Evolutionary conservation across 768 basidiomycete genomes (phyloP), one percentile per base, ranked within the genome.

Genomic region (Amanita jacksonii): DNA sequence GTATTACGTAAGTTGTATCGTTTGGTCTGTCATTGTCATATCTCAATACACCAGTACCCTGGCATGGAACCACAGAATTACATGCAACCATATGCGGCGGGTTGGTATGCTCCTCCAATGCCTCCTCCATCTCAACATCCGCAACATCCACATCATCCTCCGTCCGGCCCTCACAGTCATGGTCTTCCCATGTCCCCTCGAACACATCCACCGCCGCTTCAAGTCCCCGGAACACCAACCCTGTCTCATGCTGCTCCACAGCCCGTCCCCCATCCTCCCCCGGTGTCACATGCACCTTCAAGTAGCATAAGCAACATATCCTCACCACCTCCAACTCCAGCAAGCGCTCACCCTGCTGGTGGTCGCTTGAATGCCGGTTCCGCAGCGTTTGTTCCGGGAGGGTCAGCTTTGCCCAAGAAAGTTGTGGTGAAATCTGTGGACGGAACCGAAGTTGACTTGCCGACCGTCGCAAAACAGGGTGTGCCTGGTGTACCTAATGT

Each of bases 181-280:
- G 62, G 63, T 41, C 74, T 80, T 61, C 69, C 81, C 4, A 75
- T 86, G 68, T 85, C 85, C 12, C 83, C 85, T 28, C 76, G 81
- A 50, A 78, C 73, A 53, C 73, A 61, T 39, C 61, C 72, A 31
- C 56, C 69, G 25, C 68, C 73, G 38, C 67, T 82, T 13, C 79
- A 76, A 52, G 59, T 64, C 4, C 78, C 83, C 9, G 76, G 74
- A 23, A 86, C 85, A 1, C 82, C 85, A n/a, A 82, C 79, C 1
- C 65, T 74, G 44, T 43, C 75, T 2, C 83, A 81, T 45, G 73
- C 83, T 13, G 57, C 72, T 25, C 74, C 79, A 8, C 56, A 49
- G 43, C 56, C 58, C 38, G 54, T 57, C 4, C 73, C 75, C 52
- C 63, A 68, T 9, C 63, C 68, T 51, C 65, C 71, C 12, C 71